phyloP scores from a whole-genome alignment of 768 basidiomycete genomes.

The Suillus sp. region DNA sequence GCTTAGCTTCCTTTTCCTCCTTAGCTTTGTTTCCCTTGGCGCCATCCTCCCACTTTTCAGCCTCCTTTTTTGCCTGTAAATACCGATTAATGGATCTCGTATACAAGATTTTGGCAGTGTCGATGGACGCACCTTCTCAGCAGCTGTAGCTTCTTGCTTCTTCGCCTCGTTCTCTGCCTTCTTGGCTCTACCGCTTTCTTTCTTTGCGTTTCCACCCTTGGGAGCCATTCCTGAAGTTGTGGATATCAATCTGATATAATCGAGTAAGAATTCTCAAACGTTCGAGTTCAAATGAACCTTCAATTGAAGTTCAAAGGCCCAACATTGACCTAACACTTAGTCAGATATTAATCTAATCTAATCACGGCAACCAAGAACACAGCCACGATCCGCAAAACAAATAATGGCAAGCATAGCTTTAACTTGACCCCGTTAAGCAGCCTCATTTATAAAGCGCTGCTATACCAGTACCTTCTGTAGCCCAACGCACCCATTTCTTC shows the following conservation, averaged over 20 bases:
- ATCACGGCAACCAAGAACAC: slow-evolving; percentile 21
- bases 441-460: slow-evolving; percentile 2
- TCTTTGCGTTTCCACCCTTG: slow-evolving; percentile 89
- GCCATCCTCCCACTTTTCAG: slow-evolving; percentile 66
- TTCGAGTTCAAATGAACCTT: slow-evolving; percentile 9
- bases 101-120: slow-evolving; percentile 4
- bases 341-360: slow-evolving; percentile 20
- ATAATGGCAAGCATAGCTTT: neutral
- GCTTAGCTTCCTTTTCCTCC: slow-evolving; percentile 79
- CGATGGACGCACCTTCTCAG: slow-evolving; percentile 53
- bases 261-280: neutral
- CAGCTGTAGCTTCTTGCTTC: slow-evolving; percentile 64
- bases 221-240: slow-evolving; percentile 63
- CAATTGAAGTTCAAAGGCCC: neutral
- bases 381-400: slow-evolving; percentile 26
- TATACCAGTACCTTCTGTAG: neutral
- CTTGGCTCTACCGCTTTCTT: slow-evolving; percentile 86
- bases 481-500: neutral
- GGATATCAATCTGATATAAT: neutral
- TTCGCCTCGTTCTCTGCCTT: slow-evolving; percentile 90
- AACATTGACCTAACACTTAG: slow-evolving; percentile 9
- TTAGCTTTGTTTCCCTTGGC: slow-evolving; percentile 67
- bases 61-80: slow-evolving; percentile 72
- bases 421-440: neutral
- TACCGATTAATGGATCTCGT: slow-evolving; percentile 11